phyloP scores from a whole-genome alignment of 2,329 filamentous ascomycete genomes.

The Diatrype stigma region DNA sequence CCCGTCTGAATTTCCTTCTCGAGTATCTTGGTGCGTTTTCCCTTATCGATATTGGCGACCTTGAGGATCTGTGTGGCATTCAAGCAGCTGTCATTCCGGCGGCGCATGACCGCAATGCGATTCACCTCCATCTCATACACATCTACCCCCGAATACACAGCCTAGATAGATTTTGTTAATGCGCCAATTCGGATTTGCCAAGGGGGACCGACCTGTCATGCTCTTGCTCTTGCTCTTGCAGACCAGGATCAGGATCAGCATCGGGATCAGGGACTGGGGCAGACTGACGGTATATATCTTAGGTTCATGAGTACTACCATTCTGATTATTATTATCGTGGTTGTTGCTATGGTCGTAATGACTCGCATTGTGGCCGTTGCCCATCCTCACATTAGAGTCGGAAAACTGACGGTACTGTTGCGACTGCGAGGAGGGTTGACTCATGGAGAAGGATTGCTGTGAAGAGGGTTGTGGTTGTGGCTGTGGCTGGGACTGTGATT shows the following conservation, averaged over 20 bases:
- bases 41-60: conserved; percentile 94
- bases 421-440: conserved; percentile 43
- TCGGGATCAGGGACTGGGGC: too few relatives aligned
- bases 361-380: conserved; percentile 19
- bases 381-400: conserved; percentile 31
- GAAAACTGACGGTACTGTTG: conserved; percentile 40
- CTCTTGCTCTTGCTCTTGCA: too few relatives aligned
- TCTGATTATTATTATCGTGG: conserved; percentile 19
- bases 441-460: conserved; percentile 55
- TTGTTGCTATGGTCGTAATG: background rate
- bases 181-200: conserved; percentile 3
- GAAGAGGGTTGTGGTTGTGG: conserved; percentile 44
- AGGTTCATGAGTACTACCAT: conserved; percentile 40
- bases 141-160: conserved; percentile 90
- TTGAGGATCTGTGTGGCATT: conserved; percentile 99
- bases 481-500: too few relatives aligned
- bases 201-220: background rate
- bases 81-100: conserved; percentile 90
- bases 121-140: conserved; percentile 99
- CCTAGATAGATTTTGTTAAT: conserved; percentile 38
- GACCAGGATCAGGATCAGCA: too few relatives aligned
- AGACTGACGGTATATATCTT: conserved; percentile 59
- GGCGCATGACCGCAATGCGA: conserved; percentile 88
- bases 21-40: conserved; percentile 93
- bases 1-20: conserved; percentile 97